Conservation (phyloP, 768 basidiomycete species). For the Amanita pseudoporphyria region DNA sequence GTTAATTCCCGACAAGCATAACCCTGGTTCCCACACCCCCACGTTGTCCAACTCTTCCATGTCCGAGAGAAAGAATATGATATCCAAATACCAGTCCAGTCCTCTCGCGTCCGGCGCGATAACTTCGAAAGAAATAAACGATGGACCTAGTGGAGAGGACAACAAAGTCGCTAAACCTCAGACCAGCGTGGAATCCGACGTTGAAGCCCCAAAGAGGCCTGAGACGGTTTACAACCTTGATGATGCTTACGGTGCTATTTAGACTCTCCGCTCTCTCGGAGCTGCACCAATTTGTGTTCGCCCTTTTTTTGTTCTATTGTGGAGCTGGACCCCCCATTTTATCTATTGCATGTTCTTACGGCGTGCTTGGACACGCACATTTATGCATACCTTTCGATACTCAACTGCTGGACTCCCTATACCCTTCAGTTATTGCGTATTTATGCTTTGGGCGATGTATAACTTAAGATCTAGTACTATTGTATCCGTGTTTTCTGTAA, state of each 20-base stretch:
- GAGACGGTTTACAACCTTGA: constrained; percentile 51
- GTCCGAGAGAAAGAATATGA: constrained; percentile 8
- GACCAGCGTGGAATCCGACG: constrained; percentile 8
- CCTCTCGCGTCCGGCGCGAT: constrained; percentile 29
- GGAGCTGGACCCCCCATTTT: neutral
- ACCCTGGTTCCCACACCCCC: constrained; percentile 14
- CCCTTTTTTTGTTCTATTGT: neutral
- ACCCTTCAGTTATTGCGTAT: neutral
- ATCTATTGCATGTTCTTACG: too few relatives aligned
- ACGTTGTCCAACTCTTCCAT: constrained; percentile 13
- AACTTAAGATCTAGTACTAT: too few relatives aligned
- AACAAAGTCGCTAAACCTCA: neutral
- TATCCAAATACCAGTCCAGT: constrained; percentile 28
- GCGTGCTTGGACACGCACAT: neutral
- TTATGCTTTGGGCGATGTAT: too few relatives aligned
- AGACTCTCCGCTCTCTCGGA: constrained; percentile 13
- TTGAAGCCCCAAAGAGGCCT: constrained; percentile 24
- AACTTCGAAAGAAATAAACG: too few relatives aligned
- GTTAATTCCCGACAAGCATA: constrained; percentile 32
- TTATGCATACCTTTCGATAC: too few relatives aligned
- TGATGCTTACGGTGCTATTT: constrained; percentile 67
- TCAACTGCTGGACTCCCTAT: constrained; percentile 2
- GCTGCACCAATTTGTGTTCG: neutral
- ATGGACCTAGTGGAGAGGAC: too few relatives aligned
- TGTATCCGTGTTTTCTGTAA: too few relatives aligned